phyloP scores from a whole-genome alignment of 768 basidiomycete genomes.

The Sistotremastrum suecicum region DNA sequence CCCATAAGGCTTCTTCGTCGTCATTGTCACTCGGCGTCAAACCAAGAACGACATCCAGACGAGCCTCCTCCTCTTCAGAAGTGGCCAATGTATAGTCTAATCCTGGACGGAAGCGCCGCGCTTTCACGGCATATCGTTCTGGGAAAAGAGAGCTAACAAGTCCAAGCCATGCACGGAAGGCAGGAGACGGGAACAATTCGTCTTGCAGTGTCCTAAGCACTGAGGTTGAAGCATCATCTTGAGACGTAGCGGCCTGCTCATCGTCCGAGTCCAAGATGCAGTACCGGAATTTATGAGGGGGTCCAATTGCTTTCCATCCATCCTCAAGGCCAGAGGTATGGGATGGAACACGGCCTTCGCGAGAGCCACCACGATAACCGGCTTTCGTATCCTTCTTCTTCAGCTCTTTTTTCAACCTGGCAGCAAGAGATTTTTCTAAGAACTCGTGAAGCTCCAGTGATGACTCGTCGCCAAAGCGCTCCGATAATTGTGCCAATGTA shows the following conservation, averaged over 20 bases:
- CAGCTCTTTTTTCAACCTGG: slow-evolving; percentile 49
- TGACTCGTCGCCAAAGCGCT: slow-evolving; percentile 75
- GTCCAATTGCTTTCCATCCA: slow-evolving; percentile 66
- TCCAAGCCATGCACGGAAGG: slow-evolving; percentile 87
- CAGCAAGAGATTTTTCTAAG: slow-evolving; percentile 55
- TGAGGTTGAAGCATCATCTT: slow-evolving; percentile 17
- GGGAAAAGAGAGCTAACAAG: slow-evolving; percentile 61
- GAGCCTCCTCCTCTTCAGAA: slow-evolving; percentile 65
- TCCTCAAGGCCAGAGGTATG: slow-evolving; percentile 45
- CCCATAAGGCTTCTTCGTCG: slow-evolving; percentile 37
- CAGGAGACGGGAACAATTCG: slow-evolving; percentile 59
- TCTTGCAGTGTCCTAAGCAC: slow-evolving; percentile 57
- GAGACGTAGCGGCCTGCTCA: neutral
- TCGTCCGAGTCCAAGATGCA: slow-evolving; percentile 36
- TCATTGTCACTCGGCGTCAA: slow-evolving; percentile 47
- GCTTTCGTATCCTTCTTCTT: slow-evolving; percentile 50
- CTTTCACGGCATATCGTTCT: slow-evolving; percentile 58
- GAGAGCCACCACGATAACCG: slow-evolving; percentile 37
- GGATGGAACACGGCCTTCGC: slow-evolving; percentile 40
- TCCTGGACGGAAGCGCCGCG: slow-evolving; percentile 80
- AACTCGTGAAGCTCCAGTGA: slow-evolving; percentile 83
- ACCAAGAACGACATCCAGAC: slow-evolving; percentile 77
- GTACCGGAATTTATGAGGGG: slow-evolving; percentile 93
- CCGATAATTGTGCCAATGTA: slow-evolving; percentile 66
- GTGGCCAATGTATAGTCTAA: slow-evolving; percentile 92